Percentiles rank a stretch among this genome's conserved stretches.
These are phyloP conservation scores for Athelia sp. DNA, from an alignment of 1,284 basidiomycete species.

Conservation along the genomic window DNA sequence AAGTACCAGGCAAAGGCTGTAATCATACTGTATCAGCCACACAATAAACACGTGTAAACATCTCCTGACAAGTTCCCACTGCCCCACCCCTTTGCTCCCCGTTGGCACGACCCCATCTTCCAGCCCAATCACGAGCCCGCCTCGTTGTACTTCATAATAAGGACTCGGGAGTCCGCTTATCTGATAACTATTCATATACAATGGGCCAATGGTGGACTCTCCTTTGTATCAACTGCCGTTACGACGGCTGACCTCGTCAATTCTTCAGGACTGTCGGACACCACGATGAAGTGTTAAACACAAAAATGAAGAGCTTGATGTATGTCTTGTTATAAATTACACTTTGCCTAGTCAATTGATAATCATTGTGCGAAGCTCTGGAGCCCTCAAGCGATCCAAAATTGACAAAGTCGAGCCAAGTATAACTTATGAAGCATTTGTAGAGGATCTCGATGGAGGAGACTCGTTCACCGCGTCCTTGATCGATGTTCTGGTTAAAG, in stretches of 20 bases:
- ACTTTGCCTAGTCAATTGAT: constrained; percentile 3
- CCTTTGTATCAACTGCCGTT: neutral
- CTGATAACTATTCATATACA: constrained; percentile 5
- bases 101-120: neutral
- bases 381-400: constrained; percentile 56
- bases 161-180: neutral
- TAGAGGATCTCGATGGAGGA: constrained; percentile 64
- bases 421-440: constrained; percentile 66
- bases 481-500: constrained; percentile 69
- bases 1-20: neutral
- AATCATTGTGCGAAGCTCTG: constrained; percentile 37
- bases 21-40: neutral
- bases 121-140: neutral
- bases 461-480: constrained; percentile 71
- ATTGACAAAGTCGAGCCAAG: constrained; percentile 53
- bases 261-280: constrained; percentile 56
- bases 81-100: neutral
- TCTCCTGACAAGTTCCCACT: neutral
- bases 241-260: constrained; percentile 5
- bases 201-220: constrained; percentile 35
- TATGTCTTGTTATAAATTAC: constrained; percentile 32
- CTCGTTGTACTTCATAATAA: neutral
- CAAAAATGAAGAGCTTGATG: constrained; percentile 69
- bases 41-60: neutral
- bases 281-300: constrained; percentile 60